Base-by-base conservation (phyloP, 2,329 filamentous ascomycete species). In the Acarospora socialis region DNA sequence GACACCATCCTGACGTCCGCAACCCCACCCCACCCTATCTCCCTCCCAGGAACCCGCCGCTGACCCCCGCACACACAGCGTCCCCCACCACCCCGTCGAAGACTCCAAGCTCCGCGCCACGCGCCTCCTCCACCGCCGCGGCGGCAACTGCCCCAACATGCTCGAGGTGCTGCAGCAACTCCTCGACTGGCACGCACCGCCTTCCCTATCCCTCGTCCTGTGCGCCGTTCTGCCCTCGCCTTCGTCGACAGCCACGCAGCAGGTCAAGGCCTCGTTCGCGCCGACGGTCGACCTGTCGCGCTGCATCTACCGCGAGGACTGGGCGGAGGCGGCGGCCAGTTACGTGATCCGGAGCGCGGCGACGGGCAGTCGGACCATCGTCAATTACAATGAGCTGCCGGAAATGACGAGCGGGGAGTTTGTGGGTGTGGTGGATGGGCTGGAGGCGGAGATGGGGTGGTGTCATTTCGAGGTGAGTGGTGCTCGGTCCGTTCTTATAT, bases 71-170 rank as follows among this genome's bases (percentile, higher is more conserved):
- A 28, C 32, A 28, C 23, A 30, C 48, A 80, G 73, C 39, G 66
- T 81, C 20, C 69, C 75, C 3, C 57, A 70, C 46, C 82, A 72
- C 48, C 78, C 78, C 1, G 53, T 54, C 5, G 78, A 84, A 55
- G 79, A 86, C 57, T 66, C 71, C 28, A 84, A 84, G 53, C 60
- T 81, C 23, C 73, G 78, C 19, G 77, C 79, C 12, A 67, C 68
- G 2, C 60, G 48, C 15, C 50, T 78, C 33, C 55, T 59, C 21
- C 64, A 65, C 25, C 69, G 78, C 18, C 68, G 77, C 16, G 79
- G 80, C 32, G 79, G 79, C 19, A 86, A 84, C 51, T 73, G 74
- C 40, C 68, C 73, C 15, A 84, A 84, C 49, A 69, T 70, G 3
- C 65, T 82, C 20, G 67, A 82, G 48, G 77, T 84, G 6, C 57